Conservation (phyloP, 2,329 filamentous ascomycete species). For the Xylariaceae sp. region DNA sequence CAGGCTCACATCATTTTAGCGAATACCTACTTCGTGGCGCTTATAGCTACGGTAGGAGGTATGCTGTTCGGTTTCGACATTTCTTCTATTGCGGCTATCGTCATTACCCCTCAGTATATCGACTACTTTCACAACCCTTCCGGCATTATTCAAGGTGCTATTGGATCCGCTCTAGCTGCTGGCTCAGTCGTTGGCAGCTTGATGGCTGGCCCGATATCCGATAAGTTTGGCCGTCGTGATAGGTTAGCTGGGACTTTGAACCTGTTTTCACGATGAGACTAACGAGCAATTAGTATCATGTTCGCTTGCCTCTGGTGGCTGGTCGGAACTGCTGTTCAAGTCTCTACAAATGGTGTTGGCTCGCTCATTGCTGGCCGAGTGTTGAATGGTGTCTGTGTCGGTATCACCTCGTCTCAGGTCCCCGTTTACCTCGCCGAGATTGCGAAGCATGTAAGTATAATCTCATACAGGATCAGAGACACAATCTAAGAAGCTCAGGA, state of each 20-base stretch:
- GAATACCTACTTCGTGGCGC: constrained; percentile 41
- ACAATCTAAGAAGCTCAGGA: constrained; percentile 39
- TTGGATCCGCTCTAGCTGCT: constrained; percentile 57
- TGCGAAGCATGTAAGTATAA: constrained; percentile 50
- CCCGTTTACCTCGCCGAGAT: constrained; percentile 73
- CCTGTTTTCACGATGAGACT: not conserved
- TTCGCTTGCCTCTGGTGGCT: constrained; percentile 56
- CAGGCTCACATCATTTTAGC: constrained; percentile 23
- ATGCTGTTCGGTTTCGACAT: constrained; percentile 61
- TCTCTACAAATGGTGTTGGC: constrained; percentile 61
- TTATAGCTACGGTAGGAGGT: constrained; percentile 40
- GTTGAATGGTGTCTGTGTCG: constrained; percentile 69
- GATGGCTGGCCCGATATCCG: constrained; percentile 55
- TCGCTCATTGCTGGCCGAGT: constrained; percentile 61
- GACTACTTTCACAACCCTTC: constrained; percentile 57
- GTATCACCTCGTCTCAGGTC: constrained; percentile 70
- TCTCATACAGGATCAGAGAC: constrained; percentile 17
- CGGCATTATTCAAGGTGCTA: constrained; percentile 56
- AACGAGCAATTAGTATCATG: constrained; percentile 44
- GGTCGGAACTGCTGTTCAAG: constrained; percentile 65
- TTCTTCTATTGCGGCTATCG: constrained; percentile 63
- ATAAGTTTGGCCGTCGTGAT: constrained; percentile 53
- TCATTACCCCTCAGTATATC: constrained; percentile 57
- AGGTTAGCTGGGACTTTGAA: constrained; percentile 25
- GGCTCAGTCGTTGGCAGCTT: constrained; percentile 58